Evolutionary conservation across 331 rosid species (phyloP), one percentile per base, ranked within the genome.

Genomic region (Malus hybrid): DNA sequence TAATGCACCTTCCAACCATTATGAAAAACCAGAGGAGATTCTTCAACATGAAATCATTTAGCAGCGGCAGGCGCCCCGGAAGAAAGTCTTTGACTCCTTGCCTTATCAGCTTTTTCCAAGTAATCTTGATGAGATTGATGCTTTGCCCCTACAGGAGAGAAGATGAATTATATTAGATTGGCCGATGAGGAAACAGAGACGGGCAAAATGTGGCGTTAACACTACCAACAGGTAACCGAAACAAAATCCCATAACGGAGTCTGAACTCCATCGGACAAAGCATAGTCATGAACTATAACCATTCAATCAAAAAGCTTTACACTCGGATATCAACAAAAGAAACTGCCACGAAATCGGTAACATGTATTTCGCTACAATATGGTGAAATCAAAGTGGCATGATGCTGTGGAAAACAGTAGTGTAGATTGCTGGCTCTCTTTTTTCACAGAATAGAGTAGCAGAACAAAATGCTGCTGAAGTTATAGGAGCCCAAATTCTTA

Each of bases 91-190:
- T 90, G 87, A 83, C 92, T 88, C 76, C 97, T 90, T 57, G 96
- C 97, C 88, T 94, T 94, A 78, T 94, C 99, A 36, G 97, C 97
- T 53, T 22, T 90, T 79, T 92, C 99, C 83, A 92, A 53, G 86
- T 94, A 94, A 83, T 94, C 99, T 84, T 94, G 99, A 80, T 94
- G 99, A 75, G 99, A 92, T 71, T 70, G 91, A 72, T 90, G 99
- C 74, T 89, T 92, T 44, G 93, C 8, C 33, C 96, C 99, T 94
- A 83, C 68, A 82, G 55, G 68, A 69, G 71, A 56, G 67, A 70
- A 71, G 60, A 66, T 10, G 12, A 79, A 58, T 55, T 26, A 64
- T 56, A 68, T 68, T 5, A 80, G 34, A 68, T 74, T 6, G 72
- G 75, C 42, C 71, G 61, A 44, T 73, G 46, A 69, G 13, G 42